Evolutionary conservation across 257 asterid species (phyloP).

Genomic region (Galeopsis tetrahit): DNA sequence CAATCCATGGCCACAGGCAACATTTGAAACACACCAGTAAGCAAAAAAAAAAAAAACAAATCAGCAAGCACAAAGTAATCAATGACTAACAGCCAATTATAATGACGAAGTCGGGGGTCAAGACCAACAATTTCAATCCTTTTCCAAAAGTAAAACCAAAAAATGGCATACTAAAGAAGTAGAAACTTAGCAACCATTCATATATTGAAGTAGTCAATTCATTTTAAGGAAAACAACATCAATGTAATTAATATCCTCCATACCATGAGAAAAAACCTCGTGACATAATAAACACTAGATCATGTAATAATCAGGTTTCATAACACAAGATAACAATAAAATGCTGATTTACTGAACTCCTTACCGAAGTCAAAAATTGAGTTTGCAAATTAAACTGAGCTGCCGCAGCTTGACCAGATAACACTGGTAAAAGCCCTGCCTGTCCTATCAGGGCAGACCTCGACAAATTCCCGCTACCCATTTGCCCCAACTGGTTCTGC

Average conservation of each 20-base stretch:
- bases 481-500: conserved; percentile 51
- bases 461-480: conserved; percentile 60
- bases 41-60: background rate
- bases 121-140: background rate
- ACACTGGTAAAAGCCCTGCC: conserved; percentile 76
- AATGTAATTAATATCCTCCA: conserved; percentile 17
- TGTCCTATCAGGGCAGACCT: conserved; percentile 80
- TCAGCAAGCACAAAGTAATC: background rate
- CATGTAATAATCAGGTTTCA: background rate
- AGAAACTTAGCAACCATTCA: background rate
- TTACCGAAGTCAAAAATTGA: conserved; percentile 79
- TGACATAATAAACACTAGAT: background rate
- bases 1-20: conserved; percentile 24
- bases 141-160: background rate
- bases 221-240: conserved; percentile 6
- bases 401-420: conserved; percentile 77
- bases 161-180: background rate
- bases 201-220: background rate
- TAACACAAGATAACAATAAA: conserved; percentile 18
- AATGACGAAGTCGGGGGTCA: background rate
- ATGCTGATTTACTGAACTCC: conserved; percentile 13
- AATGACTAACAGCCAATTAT: background rate
- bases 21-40: conserved; percentile 11
- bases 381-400: conserved; percentile 79
- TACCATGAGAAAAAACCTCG: conserved; percentile 26